phyloP scores from a whole-genome alignment of 2,329 filamentous ascomycete species.

The Colletotrichum tropicicola region DNA sequence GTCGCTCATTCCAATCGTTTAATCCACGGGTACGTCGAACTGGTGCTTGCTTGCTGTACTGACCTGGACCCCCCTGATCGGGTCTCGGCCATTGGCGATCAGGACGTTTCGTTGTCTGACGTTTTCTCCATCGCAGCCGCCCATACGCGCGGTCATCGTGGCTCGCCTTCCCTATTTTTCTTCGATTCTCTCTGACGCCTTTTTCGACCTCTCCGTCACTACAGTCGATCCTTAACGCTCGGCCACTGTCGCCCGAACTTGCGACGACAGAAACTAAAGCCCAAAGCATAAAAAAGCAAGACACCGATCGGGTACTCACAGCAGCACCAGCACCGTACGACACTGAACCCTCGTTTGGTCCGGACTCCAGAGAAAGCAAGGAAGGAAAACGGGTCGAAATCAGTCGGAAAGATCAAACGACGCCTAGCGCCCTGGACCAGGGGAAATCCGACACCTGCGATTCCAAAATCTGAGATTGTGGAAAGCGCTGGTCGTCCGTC shows the following conservation, averaged over 20 bases:
- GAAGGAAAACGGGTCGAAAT: background rate
- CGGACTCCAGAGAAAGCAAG: background rate
- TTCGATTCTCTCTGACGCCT: conserved; percentile 4
- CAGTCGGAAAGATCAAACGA: background rate
- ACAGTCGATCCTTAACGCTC: conserved; percentile 1
- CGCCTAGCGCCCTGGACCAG: background rate
- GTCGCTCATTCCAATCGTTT: conserved; percentile 20
- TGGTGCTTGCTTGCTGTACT: background rate
- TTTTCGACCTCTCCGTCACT: background rate
- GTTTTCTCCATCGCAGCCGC: background rate
- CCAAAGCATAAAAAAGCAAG: background rate
- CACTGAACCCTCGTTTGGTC: background rate
- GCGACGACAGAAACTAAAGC: background rate
- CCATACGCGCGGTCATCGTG: background rate
- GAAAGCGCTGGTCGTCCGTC: conserved; percentile 25
- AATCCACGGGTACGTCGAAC: background rate
- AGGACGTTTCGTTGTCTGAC: conserved; percentile 12
- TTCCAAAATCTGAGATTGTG: conserved; percentile 12
- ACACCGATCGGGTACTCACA: background rate
- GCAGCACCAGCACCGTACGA: background rate
- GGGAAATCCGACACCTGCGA: background rate
- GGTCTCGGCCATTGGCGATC: background rate
- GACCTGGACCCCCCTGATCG: background rate
- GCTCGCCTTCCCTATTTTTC: background rate
- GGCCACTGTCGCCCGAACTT: background rate